Percentiles rank a stretch among this genome's conserved stretches.
phyloP scores from a whole-genome alignment of 805 yeast genomes.

The Metschnikowia baotianmanensis region DNA sequence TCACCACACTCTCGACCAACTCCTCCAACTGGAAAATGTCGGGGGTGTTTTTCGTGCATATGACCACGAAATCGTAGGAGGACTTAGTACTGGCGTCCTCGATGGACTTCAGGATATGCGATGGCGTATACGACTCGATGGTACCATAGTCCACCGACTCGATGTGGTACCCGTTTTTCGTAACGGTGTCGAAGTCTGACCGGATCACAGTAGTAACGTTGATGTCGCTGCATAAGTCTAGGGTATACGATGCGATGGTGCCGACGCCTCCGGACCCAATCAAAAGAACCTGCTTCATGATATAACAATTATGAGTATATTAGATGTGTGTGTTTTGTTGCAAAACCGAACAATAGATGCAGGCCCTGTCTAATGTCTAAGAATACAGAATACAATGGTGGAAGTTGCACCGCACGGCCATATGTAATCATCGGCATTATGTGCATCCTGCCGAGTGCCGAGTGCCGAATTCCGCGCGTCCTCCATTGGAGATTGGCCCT shows the following conservation, averaged over 20 bases:
- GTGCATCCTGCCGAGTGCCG: too few species aligned
- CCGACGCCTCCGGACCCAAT: slow-evolving; percentile 91
- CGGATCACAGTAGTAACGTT: slow-evolving; percentile 63
- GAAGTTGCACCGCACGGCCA: too few species aligned
- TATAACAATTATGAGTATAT: not conserved
- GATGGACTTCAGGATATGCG: slow-evolving; percentile 41
- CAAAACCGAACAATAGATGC: not conserved
- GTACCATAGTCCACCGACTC: slow-evolving; percentile 63
- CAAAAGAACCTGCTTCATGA: slow-evolving; percentile 39
- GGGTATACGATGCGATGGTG: slow-evolving; percentile 65
- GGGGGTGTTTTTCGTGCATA: slow-evolving; percentile 65
- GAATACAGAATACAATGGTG: too few species aligned
- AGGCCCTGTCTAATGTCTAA: too few species aligned
- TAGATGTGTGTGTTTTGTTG: not conserved
- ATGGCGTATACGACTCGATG: slow-evolving; percentile 54
- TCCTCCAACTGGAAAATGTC: slow-evolving; percentile 54
- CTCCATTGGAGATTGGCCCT: too few species aligned
- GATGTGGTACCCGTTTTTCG: slow-evolving; percentile 53
- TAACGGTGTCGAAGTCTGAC: slow-evolving; percentile 57
- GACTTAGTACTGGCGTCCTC: slow-evolving; percentile 39
- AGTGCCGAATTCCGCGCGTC: too few species aligned
- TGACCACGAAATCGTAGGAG: slow-evolving; percentile 55
- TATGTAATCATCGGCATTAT: too few species aligned
- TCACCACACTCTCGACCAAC: slow-evolving; percentile 48
- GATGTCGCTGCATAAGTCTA: slow-evolving; percentile 43